These are phyloP conservation scores for Colletotrichum limetticola DNA, from an alignment of 2,329 filamentous ascomycete genomes.

Conservation along the genomic window DNA sequence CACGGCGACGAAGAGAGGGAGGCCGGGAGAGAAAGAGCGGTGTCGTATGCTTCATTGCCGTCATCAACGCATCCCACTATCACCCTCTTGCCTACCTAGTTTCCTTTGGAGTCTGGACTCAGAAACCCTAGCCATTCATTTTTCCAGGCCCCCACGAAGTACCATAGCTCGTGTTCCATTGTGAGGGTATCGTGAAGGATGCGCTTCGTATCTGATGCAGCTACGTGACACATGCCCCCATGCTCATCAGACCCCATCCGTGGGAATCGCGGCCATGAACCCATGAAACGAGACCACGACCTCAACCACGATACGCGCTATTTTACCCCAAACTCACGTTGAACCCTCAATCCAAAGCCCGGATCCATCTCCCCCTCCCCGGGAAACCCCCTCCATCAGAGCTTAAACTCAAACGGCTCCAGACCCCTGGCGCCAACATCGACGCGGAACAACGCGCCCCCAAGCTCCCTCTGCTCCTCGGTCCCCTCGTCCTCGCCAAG, in stretches of 20 bases:
- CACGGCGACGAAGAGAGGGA: not conserved
- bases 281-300: too few relatives aligned
- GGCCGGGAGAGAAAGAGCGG: constrained; percentile 10
- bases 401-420: constrained; percentile 72
- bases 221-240: not conserved
- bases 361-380: not conserved
- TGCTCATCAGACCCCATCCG: not conserved
- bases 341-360: not conserved
- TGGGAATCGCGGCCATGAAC: not conserved
- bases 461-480: constrained; percentile 66
- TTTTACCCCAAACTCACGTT: not conserved
- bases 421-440: constrained; percentile 79
- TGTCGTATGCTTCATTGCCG: constrained; percentile 11
- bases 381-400: constrained; percentile 40
- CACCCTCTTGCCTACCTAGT: not conserved
- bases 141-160: too few relatives aligned
- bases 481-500: constrained; percentile 73
- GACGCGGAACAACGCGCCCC: constrained; percentile 79
- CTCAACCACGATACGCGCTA: not conserved
- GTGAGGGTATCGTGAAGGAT: not conserved
- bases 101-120: not conserved
- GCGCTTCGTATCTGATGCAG: not conserved
- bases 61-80: not conserved
- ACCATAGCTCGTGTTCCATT: not conserved
- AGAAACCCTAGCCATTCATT: not conserved